Evolutionary conservation across 768 basidiomycete genomes (phyloP).

Genomic region (Rhizopogon vesiculosus): DNA sequence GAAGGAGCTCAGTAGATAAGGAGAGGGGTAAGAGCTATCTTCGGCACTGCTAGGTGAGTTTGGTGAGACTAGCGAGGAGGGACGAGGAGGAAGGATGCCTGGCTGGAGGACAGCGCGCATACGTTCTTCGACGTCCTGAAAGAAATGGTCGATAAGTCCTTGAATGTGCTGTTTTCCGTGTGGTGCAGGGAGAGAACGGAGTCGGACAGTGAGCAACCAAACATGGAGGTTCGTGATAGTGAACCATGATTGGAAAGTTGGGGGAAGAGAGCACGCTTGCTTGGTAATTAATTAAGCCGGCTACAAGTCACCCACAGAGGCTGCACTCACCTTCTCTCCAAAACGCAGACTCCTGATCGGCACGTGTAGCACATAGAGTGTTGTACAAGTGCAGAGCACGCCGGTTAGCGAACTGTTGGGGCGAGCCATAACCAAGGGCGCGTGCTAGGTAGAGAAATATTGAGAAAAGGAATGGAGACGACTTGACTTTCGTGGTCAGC

Average conservation of each 20-base stretch:
- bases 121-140: constrained; percentile 88
- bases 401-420: constrained; percentile 56
- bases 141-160: constrained; percentile 90
- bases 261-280: constrained; percentile 78
- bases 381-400: constrained; percentile 58
- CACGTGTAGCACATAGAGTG: constrained; percentile 46
- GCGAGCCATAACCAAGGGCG: constrained; percentile 54
- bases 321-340: constrained; percentile 60
- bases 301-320: background rate
- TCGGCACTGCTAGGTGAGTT: constrained; percentile 12
- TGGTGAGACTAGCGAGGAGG: constrained; percentile 8
- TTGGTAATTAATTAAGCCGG: background rate
- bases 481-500: constrained; percentile 50
- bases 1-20: constrained; percentile 18
- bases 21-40: constrained; percentile 14
- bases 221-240: constrained; percentile 89
- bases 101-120: constrained; percentile 78
- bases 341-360: constrained; percentile 57
- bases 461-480: constrained; percentile 41
- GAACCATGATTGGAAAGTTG: constrained; percentile 97
- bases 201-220: constrained; percentile 84
- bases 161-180: constrained; percentile 71
- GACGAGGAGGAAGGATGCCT: constrained; percentile 25
- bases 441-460: constrained; percentile 45
- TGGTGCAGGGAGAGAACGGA: constrained; percentile 72